Conservation (phyloP, 257 asterid genomes). For the Solanum commersonii region DNA sequence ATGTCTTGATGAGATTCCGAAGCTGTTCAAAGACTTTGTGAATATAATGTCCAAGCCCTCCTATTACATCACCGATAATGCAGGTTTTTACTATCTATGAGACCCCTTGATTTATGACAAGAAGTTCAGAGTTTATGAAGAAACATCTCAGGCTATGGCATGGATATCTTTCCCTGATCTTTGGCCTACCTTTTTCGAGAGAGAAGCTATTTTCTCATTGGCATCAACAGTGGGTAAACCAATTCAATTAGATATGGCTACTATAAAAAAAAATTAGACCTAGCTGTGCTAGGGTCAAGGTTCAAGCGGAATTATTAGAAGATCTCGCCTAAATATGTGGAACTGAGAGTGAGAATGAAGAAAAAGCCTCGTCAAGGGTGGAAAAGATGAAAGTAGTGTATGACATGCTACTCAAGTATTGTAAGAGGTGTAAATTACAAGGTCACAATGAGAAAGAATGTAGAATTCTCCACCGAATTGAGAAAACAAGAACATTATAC, state of each 20-base stretch:
- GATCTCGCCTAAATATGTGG: not conserved
- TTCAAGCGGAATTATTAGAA: not conserved
- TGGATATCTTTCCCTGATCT: not conserved
- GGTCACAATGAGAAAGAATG: not conserved
- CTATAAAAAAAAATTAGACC: not conserved
- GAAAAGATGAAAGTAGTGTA: too few relatives aligned
- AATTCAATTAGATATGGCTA: too few relatives aligned
- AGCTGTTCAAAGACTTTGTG: too few relatives aligned
- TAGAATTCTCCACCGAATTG: not conserved
- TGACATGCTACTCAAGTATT: not conserved
- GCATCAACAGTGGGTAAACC: not conserved
- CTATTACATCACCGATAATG: too few relatives aligned
- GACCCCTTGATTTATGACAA: not conserved
- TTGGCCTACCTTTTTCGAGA: not conserved
- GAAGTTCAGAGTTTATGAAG: not conserved
- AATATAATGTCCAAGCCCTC: not conserved
- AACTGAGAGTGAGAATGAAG: not conserved
- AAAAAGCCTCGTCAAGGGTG: too few relatives aligned
- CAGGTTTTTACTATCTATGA: too few relatives aligned
- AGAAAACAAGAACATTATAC: not conserved
- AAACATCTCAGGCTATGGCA: not conserved
- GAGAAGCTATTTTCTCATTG: not conserved
- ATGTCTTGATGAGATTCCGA: too few relatives aligned
- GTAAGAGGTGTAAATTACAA: not conserved
- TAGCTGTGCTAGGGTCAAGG: not conserved